These are phyloP conservation scores for Trichoderma endophyticum DNA, from an alignment of 2,329 filamentous ascomycete genomes.

Conservation along the genomic window DNA sequence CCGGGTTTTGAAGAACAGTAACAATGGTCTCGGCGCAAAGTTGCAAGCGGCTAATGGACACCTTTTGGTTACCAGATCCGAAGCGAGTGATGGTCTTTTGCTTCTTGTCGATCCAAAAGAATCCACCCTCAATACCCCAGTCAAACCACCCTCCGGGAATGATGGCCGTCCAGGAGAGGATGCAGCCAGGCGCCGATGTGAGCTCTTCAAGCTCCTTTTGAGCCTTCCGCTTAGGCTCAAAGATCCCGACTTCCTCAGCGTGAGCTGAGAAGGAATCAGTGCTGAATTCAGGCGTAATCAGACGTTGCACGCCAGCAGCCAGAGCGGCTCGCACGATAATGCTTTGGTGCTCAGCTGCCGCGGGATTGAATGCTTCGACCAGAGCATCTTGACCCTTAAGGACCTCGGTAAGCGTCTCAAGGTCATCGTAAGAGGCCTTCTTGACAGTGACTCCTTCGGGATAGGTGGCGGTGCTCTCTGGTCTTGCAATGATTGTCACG, in stretches of 20 bases:
- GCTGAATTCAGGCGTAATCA: conserved; percentile 26
- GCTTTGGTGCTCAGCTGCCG: conserved; percentile 21
- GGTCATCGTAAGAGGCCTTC: neutral
- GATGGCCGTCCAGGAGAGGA: conserved; percentile 25
- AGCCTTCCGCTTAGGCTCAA: conserved; percentile 21
- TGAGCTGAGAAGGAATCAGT: conserved; percentile 23
- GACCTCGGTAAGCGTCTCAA: neutral
- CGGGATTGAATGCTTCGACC: conserved; percentile 27
- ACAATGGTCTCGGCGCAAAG: neutral
- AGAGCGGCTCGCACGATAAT: conserved; percentile 22
- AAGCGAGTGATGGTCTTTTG: conserved; percentile 16
- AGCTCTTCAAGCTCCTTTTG: conserved; percentile 22
- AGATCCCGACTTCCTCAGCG: conserved; percentile 18
- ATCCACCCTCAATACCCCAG: conserved; percentile 22
- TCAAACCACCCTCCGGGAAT: conserved; percentile 24
- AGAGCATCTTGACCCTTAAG: conserved; percentile 19
- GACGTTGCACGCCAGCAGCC: conserved; percentile 19
- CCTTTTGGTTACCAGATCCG: conserved; percentile 7
- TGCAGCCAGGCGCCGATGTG: neutral
- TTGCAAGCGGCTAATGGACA: neutral
- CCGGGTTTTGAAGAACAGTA: neutral
- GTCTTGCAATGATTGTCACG: conserved; percentile 5
- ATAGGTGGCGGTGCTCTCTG: conserved; percentile 2
- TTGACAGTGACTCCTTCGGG: neutral
- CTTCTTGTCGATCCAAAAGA: conserved; percentile 23